A percentile compares a stretch with the other conserved stretches of the same genome.
These are phyloP conservation scores for Cladosporium oxysporum DNA, from an alignment of 2,329 filamentous ascomycete species.

Conservation along the genomic window DNA sequence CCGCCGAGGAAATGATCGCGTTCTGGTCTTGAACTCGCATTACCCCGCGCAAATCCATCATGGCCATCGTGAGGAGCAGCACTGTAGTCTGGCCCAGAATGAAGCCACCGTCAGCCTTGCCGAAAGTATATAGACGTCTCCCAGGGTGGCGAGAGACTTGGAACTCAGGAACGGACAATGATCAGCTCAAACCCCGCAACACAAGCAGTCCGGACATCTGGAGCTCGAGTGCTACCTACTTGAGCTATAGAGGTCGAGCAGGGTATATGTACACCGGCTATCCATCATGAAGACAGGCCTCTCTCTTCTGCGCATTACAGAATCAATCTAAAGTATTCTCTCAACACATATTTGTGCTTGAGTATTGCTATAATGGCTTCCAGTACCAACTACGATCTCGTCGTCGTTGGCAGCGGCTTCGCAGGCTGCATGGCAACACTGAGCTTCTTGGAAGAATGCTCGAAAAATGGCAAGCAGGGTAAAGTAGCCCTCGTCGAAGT, in stretches of 20 bases:
- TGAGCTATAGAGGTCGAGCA: neutral
- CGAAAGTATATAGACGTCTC: neutral
- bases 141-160: neutral
- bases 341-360: neutral
- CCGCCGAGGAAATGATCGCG: neutral
- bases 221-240: neutral
- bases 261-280: neutral
- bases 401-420: conserved; percentile 46
- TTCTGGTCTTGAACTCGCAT: neutral
- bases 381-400: conserved; percentile 40
- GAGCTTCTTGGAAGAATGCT: conserved; percentile 45
- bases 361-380: conserved; percentile 29
- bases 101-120: neutral
- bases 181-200: conserved; percentile 17
- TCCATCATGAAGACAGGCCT: neutral
- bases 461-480: conserved; percentile 37
- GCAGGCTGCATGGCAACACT: conserved; percentile 44
- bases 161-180: conserved; percentile 10
- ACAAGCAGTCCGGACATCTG: conserved; percentile 10
- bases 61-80: neutral
- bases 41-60: neutral
- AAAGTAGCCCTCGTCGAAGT: conserved; percentile 45
- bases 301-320: neutral
- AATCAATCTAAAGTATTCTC: neutral
- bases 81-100: conserved; percentile 4